These are phyloP conservation scores for Colletotrichum lupini DNA, from an alignment of 2,329 filamentous ascomycete species.

Conservation along the genomic window DNA sequence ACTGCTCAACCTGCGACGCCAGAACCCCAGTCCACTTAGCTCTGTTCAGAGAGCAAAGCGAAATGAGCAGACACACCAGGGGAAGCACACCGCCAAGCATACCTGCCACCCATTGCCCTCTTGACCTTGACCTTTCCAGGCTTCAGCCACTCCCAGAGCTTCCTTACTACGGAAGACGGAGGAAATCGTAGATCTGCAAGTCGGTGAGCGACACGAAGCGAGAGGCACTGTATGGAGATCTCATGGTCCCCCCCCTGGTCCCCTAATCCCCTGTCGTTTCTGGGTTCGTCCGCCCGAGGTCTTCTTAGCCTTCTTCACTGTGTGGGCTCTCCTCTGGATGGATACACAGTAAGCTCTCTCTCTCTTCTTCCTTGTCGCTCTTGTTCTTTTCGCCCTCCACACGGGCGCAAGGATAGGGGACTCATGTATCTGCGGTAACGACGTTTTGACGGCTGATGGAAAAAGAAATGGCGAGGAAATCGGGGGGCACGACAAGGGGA, in stretches of 20 bases:
- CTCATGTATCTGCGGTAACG: conserved; percentile 32
- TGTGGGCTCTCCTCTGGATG: conserved; percentile 7
- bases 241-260: neutral
- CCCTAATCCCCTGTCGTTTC: neutral
- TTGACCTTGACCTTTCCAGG: neutral
- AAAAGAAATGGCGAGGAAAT: conserved; percentile 26
- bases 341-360: neutral
- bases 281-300: neutral
- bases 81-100: neutral
- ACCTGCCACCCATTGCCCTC: neutral
- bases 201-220: conserved; percentile 20
- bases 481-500: neutral
- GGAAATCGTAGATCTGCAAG: conserved; percentile 24
- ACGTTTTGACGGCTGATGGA: conserved; percentile 20
- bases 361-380: neutral
- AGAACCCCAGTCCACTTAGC: neutral
- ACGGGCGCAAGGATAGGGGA: conserved; percentile 20
- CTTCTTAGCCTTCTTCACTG: conserved; percentile 13
- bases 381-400: neutral
- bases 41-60: conserved; percentile 9
- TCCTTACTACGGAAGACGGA: neutral
- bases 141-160: neutral
- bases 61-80: conserved; percentile 25
- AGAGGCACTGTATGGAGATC: conserved; percentile 27
- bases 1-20: neutral